Base-by-base conservation (phyloP, 306 rosid species). In the Vigna angularis region DNA sequence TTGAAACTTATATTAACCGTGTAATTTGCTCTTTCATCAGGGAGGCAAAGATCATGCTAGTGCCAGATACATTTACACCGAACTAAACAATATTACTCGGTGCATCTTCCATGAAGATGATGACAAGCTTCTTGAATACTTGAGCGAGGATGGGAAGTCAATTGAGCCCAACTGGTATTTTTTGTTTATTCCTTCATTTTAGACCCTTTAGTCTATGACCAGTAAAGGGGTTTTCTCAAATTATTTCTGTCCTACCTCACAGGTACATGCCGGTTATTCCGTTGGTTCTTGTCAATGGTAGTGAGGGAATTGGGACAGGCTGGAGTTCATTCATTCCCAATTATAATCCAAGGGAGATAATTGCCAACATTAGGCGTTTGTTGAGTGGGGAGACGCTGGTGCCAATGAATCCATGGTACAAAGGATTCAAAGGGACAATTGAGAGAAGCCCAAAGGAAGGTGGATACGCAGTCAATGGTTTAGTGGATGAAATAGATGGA, bases 391-490 rank as follows among this genome's bases (percentile, higher is more conserved):
- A 88, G 24, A 30, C 66, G 26, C 67, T 88, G 90, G 58, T 81
- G 56, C 97, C 98, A 53, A 95, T 95, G 98, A 91, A 89, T 91
- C 98, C 98, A n/a, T 95, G 98, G 98, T 95, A 92, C 74, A 77
- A 88, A 86, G 97, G 98, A 59, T 95, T 87, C 68, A 86, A 70
- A 81, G 98, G 98, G 71, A 67, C 34, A 48, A 92, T 92, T 20
- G 97, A 87, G 87, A 95, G 83, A 75, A 85, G 82, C 38, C 85
- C 87, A 1, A 95, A 88, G 83, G 98, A 91, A 58, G 87, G 85
- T 34, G 90, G 90, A 22, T 95, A 89, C 79, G 69, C 63, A 7
- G 84, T 89, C n/a, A 89, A 88, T 82, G 98, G 98, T 9, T 48
- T 15, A 49, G 45, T 88, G 50, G 95, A 79, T 75, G 98, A 91